phyloP scores from a whole-genome alignment of 345 rosid genomes.

The Populus alba region DNA sequence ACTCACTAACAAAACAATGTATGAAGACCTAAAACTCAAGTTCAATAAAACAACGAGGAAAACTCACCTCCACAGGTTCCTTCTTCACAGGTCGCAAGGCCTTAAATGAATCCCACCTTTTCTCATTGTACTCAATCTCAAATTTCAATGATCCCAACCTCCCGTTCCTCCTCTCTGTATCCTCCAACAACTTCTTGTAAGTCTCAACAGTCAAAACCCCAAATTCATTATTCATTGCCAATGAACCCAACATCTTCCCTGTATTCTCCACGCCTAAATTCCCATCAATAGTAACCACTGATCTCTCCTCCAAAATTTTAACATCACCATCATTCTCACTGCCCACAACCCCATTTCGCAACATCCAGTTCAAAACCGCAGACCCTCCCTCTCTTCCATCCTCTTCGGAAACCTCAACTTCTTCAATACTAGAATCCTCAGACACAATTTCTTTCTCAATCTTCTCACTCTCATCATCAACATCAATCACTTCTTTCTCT shows the following conservation, averaged over 20 bases:
- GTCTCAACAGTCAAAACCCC: slow-evolving; percentile 44
- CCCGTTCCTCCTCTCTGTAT: slow-evolving; percentile 42
- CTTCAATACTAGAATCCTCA: slow-evolving; percentile 58
- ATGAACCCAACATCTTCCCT: slow-evolving; percentile 38
- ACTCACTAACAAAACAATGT: not conserved
- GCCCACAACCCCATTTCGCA: not conserved
- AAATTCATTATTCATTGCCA: slow-evolving; percentile 35
- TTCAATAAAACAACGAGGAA: slow-evolving; percentile 1
- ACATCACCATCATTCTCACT: slow-evolving; percentile 21
- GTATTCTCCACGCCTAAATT: slow-evolving; percentile 41
- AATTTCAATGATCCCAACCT: slow-evolving; percentile 51
- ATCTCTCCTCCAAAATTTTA: slow-evolving; percentile 37
- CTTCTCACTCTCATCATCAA: slow-evolving; percentile 36
- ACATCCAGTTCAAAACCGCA: slow-evolving; percentile 17
- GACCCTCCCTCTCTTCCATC: slow-evolving; percentile 33
- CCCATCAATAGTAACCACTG: slow-evolving; percentile 44
- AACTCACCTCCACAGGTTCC: slow-evolving; percentile 37
- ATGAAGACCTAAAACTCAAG: not conserved
- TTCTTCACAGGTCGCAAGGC: slow-evolving; percentile 45
- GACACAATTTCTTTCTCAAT: slow-evolving; percentile 25
- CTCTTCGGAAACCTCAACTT: slow-evolving; percentile 39
- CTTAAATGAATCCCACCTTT: slow-evolving; percentile 32
- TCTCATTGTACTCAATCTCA: slow-evolving; percentile 57
- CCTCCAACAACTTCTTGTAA: slow-evolving; percentile 62
- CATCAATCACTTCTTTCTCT: slow-evolving; percentile 45